Conservation (phyloP, 148 eudicot genomes). For the Chenopodium formosanum region DNA sequence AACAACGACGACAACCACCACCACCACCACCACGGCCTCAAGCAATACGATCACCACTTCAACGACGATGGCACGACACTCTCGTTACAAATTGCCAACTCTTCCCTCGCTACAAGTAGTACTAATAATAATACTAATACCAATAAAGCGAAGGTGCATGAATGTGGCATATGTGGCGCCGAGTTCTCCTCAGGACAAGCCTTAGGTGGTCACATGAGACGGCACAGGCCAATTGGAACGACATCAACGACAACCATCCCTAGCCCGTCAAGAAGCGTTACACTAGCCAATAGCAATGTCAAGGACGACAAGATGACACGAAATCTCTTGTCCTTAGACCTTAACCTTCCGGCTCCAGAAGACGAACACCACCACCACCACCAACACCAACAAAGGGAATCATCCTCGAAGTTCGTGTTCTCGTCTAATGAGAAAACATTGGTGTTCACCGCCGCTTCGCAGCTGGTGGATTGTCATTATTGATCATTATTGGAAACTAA, state of each 20-base stretch:
- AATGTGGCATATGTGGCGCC: conserved; percentile 54
- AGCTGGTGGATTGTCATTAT: conserved; percentile 69
- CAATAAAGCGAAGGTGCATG: conserved; percentile 42
- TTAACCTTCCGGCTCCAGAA: conserved; percentile 71
- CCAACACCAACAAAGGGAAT: conserved; percentile 33
- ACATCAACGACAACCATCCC: not conserved
- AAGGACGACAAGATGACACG: conserved; percentile 34
- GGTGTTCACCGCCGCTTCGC: conserved; percentile 51
- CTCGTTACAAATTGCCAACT: conserved; percentile 40
- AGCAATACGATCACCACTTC: not conserved
- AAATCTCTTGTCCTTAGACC: conserved; percentile 48
- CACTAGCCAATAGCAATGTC: not conserved
- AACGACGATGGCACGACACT: conserved; percentile 26
- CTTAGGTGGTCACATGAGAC: conserved; percentile 63
- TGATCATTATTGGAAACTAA: conserved; percentile 14
- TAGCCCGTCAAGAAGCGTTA: not conserved
- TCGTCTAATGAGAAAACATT: conserved; percentile 48
- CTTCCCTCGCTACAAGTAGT: not conserved
- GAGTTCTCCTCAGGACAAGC: conserved; percentile 60
- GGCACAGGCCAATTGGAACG: conserved; percentile 46
- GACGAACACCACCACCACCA: conserved; percentile 29
- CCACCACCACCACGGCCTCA: not conserved
- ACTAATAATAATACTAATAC: not conserved
- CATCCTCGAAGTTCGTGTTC: conserved; percentile 41
- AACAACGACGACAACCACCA: not conserved